A percentile compares a stretch with the other conserved stretches of the same genome.
Evolutionary conservation across 805 yeast species (phyloP).

Genomic region (Millerago galiae): DNA sequence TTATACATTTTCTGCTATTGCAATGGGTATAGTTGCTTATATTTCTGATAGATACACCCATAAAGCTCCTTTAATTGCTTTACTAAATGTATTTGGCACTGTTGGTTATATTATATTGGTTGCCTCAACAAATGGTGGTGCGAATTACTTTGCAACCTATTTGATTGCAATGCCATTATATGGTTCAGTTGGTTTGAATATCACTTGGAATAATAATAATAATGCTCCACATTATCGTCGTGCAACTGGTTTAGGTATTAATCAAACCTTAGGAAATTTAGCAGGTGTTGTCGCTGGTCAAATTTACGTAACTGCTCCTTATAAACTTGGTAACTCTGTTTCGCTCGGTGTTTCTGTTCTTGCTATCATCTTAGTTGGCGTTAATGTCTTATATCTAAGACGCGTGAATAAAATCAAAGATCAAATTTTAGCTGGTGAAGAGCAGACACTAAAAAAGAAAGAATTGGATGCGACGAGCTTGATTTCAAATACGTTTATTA

Average conservation of each 20-base stretch:
- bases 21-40: conserved; percentile 21
- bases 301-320: conserved; percentile 35
- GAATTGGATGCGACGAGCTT: conserved; percentile 22
- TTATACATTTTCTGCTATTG: conserved; percentile 28
- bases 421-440: conserved; percentile 18
- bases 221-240: conserved; percentile 36
- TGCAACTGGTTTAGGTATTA: conserved; percentile 35
- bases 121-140: conserved; percentile 24
- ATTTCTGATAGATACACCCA: conserved; percentile 26
- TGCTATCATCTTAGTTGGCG: conserved; percentile 15
- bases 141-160: conserved; percentile 32
- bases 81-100: conserved; percentile 22
- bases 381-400: conserved; percentile 14
- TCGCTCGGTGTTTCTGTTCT: conserved; percentile 30
- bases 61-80: conserved; percentile 28
- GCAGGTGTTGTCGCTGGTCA: conserved; percentile 41
- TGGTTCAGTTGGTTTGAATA: conserved; percentile 32
- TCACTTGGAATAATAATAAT: conserved; percentile 38
- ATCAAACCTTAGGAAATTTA: conserved; percentile 38
- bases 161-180: conserved; percentile 32
- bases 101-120: conserved; percentile 31
- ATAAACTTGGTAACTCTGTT: conserved; percentile 33
- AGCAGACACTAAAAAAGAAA: conserved; percentile 15
- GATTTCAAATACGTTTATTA: conserved; percentile 18
- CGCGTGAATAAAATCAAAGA: conserved; percentile 13